These are phyloP conservation scores for Straminergon stramineum DNA, from an alignment of 225 moss, liverwort and hornwort species.

Conservation along the genomic window DNA sequence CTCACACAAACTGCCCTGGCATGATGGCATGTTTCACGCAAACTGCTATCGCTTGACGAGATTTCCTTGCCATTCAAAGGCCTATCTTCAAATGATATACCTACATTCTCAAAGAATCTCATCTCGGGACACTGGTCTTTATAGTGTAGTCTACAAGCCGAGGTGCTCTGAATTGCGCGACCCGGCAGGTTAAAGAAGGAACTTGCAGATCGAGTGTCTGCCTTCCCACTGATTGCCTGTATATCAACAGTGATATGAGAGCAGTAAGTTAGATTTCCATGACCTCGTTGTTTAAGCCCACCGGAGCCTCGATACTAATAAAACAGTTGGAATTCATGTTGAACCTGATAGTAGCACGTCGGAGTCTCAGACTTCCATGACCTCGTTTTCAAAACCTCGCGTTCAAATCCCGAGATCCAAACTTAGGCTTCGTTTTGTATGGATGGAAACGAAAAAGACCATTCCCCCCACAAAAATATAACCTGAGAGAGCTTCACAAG, in stretches of 20 bases:
- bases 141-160: background rate
- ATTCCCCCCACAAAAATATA: background rate
- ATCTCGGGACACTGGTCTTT: background rate
- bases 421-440: background rate
- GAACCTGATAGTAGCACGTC: background rate
- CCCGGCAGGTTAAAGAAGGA: background rate
- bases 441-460: background rate
- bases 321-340: background rate
- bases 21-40: background rate
- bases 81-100: background rate
- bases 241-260: background rate
- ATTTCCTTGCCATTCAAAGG: background rate
- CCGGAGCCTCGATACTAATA: background rate
- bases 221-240: constrained; percentile 22
- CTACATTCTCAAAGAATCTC: background rate
- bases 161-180: background rate
- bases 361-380: background rate
- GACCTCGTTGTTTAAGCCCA: background rate
- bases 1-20: background rate
- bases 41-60: background rate
- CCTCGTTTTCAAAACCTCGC: background rate
- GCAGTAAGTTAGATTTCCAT: background rate
- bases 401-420: background rate
- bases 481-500: background rate
- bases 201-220: background rate